Evolutionary conservation across 2,329 filamentous ascomycete species (phyloP).

Genomic region (Neofusicoccum umdonicola): DNA sequence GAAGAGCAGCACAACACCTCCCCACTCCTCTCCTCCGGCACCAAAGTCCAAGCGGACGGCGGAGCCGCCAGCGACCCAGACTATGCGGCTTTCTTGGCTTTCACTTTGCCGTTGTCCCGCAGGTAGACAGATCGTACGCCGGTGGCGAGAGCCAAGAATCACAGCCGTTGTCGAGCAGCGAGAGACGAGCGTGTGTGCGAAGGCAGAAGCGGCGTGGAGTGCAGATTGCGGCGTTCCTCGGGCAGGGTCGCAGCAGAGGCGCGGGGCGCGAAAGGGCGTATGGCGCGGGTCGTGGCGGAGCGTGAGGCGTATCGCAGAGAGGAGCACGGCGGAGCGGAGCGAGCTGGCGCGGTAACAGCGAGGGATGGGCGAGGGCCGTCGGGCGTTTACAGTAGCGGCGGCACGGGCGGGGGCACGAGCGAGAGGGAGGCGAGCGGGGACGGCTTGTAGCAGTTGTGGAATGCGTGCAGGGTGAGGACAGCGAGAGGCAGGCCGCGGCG

Average conservation of each 20-base stretch:
- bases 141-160: background rate
- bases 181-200: background rate
- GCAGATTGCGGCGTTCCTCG: background rate
- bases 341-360: background rate
- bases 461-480: background rate
- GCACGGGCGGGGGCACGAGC: background rate
- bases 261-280: background rate
- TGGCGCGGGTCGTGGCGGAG: background rate
- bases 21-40: conserved; percentile 23
- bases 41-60: conserved; percentile 24
- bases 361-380: conserved; percentile 7
- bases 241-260: background rate
- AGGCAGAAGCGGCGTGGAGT: background rate
- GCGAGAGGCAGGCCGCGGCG: background rate
- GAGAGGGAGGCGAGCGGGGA: background rate
- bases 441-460: background rate
- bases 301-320: background rate
- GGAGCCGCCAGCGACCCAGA: conserved; percentile 21
- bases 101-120: background rate
- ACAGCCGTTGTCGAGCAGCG: background rate
- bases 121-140: background rate
- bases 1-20: conserved; percentile 11
- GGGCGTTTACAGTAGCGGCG: background rate
- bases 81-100: background rate
- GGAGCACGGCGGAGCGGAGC: background rate